These are phyloP conservation scores for Micractinium sp. DNA, from an alignment of 139 green algal genomes.

Conservation along the genomic window DNA sequence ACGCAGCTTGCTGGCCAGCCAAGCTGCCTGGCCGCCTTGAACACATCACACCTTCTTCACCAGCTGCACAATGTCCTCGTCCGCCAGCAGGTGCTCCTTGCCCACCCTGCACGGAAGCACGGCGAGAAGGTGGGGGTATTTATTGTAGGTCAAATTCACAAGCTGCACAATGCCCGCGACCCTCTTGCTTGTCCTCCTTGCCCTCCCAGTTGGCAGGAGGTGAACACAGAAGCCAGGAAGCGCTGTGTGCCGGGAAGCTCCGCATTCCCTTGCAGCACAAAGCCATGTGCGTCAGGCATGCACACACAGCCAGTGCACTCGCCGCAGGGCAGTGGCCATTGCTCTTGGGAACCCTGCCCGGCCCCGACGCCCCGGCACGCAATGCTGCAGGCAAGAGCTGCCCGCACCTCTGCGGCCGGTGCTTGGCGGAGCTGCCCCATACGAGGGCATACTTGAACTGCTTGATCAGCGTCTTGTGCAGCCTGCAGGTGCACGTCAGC, in stretches of 20 bases:
- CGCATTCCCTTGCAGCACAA: neutral
- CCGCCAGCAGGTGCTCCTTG: constrained; percentile 92
- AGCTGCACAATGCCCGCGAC: neutral
- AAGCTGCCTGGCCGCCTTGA: too few relatives aligned
- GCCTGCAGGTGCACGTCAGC: neutral
- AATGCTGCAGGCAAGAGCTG: neutral
- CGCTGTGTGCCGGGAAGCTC: too few relatives aligned
- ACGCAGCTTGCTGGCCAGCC: too few relatives aligned
- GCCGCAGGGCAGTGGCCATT: neutral
- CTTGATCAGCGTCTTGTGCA: constrained; percentile 86
- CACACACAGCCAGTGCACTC: neutral
- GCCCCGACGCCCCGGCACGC: neutral
- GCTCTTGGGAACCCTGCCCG: neutral
- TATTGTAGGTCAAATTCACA: too few relatives aligned
- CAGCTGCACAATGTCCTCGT: constrained; percentile 98
- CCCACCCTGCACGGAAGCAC: constrained; percentile 57
- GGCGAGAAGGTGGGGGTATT: too few relatives aligned
- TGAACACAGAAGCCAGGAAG: too few relatives aligned
- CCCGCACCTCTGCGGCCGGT: constrained; percentile 89
- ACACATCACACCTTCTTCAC: constrained; percentile 70
- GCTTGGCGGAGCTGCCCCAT: constrained; percentile 90
- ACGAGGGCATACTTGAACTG: constrained; percentile 96
- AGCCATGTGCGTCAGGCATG: neutral
- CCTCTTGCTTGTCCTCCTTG: neutral
- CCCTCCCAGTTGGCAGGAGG: neutral